Evolutionary conservation across 2,329 filamentous ascomycete genomes (phyloP).

Genomic region (Trichoderma harzianum): DNA sequence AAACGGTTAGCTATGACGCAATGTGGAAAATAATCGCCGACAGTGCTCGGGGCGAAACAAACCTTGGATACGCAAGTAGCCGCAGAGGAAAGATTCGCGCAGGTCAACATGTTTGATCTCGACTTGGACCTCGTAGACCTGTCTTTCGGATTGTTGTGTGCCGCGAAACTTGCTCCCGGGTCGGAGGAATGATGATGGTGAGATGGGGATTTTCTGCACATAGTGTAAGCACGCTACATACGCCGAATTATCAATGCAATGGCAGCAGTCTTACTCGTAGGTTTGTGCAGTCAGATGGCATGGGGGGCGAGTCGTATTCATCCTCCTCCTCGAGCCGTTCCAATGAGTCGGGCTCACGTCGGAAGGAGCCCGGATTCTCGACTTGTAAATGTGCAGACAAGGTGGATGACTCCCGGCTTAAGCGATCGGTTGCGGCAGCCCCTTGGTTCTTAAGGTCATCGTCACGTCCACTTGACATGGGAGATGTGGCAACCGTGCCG

Average conservation of each 20-base stretch:
- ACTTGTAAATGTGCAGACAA: conserved; percentile 18
- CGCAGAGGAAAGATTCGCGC: conserved; percentile 88
- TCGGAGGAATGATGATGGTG: conserved; percentile 82
- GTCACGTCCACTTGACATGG: conserved; percentile 31
- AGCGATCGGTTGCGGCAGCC: conserved; percentile 25
- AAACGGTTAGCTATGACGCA: conserved; percentile 18
- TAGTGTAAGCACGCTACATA: background rate
- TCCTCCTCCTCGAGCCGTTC: conserved; percentile 28
- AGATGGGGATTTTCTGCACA: conserved; percentile 65
- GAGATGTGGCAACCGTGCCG: conserved; percentile 34
- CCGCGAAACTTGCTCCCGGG: conserved; percentile 86
- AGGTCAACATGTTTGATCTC: conserved; percentile 97
- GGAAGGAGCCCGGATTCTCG: conserved; percentile 22
- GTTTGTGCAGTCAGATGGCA: conserved; percentile 38
- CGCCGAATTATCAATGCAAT: background rate
- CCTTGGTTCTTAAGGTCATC: conserved; percentile 26
- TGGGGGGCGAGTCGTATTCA: conserved; percentile 34
- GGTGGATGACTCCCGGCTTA: conserved; percentile 24
- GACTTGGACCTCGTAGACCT: conserved; percentile 92
- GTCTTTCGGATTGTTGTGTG: conserved; percentile 88
- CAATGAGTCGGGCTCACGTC: conserved; percentile 24
- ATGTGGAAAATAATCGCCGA: background rate
- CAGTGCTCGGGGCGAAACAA: background rate
- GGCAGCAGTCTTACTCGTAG: conserved; percentile 31
- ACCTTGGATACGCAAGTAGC: conserved; percentile 95